A percentile compares a stretch with the other conserved stretches of the same genome.
These are phyloP conservation scores for Isochrysis galbana DNA, from an alignment of 78 protist genomes.

Conservation along the genomic window DNA sequence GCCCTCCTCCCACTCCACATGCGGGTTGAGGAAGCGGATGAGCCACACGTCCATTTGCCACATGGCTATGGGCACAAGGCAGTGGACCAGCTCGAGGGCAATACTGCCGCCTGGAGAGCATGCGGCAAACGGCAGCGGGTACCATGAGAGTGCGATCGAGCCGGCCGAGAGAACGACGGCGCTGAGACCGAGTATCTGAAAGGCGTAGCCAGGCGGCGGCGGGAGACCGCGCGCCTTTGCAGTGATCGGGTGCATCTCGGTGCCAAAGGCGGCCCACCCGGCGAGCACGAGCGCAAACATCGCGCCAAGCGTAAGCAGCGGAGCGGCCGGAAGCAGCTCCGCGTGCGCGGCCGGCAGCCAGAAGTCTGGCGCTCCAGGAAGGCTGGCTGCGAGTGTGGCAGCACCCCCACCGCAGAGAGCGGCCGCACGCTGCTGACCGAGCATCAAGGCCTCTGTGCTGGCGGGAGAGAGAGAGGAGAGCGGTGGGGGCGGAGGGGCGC, in stretches of 20 bases:
- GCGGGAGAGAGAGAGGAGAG: too few relatives aligned
- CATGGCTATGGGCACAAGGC: background rate
- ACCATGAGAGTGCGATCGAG: background rate
- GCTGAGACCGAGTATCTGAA: background rate
- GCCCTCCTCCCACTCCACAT: background rate
- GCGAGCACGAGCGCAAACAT: background rate
- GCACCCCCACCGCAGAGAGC: too few relatives aligned
- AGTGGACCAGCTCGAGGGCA: background rate
- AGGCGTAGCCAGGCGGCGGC: background rate
- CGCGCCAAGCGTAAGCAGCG: background rate
- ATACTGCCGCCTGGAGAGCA: background rate
- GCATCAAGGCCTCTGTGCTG: too few relatives aligned
- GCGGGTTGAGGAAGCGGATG: background rate
- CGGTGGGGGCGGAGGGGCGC: too few relatives aligned
- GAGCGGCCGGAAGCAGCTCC: background rate
- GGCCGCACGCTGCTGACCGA: too few relatives aligned
- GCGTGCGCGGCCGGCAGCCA: background rate
- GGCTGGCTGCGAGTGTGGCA: background rate
- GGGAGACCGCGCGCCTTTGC: background rate
- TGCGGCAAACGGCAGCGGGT: background rate
- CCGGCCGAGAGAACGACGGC: background rate
- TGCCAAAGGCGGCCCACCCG: background rate
- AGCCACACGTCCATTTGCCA: background rate
- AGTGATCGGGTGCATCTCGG: background rate
- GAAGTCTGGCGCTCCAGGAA: background rate